Percentiles rank a stretch among this genome's conserved stretches.
Conservation (phyloP, 1,284 basidiomycete genomes). For the Fomitopsis betulina region DNA sequence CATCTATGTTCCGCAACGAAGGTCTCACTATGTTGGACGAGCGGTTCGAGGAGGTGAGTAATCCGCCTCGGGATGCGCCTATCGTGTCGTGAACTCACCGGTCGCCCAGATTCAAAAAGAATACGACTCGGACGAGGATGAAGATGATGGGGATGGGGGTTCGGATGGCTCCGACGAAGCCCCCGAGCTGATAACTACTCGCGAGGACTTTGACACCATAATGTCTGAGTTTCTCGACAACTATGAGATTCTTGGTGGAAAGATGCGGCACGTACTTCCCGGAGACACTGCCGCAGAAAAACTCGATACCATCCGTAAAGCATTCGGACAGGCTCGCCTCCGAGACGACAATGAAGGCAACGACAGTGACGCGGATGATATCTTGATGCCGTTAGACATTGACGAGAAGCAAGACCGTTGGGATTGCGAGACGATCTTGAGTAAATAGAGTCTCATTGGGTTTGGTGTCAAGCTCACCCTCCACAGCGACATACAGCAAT, state of each 20-base stretch:
- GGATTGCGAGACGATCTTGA: conserved; percentile 93
- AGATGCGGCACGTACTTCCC: conserved; percentile 72
- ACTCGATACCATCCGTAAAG: conserved; percentile 71
- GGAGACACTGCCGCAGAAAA: conserved; percentile 75
- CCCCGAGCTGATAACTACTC: conserved; percentile 72
- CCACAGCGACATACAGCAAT: conserved; percentile 87
- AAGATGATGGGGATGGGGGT: conserved; percentile 44
- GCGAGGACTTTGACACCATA: conserved; percentile 88
- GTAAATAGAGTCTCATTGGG: conserved; percentile 42
- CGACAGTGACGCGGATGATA: conserved; percentile 43
- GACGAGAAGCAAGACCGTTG: conserved; percentile 77
- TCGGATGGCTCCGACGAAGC: conserved; percentile 57
- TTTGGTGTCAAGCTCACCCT: background rate
- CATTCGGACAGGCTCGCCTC: conserved; percentile 69
- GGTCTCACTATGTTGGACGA: conserved; percentile 88
- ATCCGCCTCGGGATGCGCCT: background rate
- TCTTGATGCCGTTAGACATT: conserved; percentile 48
- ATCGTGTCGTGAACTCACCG: background rate
- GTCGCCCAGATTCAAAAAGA: conserved; percentile 61
- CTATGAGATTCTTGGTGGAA: conserved; percentile 90
- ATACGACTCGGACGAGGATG: conserved; percentile 65
- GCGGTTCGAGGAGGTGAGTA: conserved; percentile 83
- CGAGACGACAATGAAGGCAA: conserved; percentile 29
- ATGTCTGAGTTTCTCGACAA: conserved; percentile 94
- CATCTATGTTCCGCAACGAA: conserved; percentile 92